phyloP scores from a whole-genome alignment of 345 rosid species.

The Arabis hirsuta region DNA sequence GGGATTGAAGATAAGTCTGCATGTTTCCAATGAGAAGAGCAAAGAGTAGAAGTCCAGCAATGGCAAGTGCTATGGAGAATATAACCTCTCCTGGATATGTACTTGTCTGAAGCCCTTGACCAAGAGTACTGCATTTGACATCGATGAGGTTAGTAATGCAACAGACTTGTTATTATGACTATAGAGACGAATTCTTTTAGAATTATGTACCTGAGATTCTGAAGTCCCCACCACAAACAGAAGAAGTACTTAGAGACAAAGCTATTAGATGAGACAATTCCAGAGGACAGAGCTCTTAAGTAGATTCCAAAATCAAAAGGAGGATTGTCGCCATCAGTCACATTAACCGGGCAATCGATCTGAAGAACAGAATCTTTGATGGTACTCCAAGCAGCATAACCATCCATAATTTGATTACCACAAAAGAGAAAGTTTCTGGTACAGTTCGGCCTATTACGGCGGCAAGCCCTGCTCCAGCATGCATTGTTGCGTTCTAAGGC shows the following conservation, averaged over 20 bases:
- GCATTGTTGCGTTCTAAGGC: slow-evolving; percentile 81
- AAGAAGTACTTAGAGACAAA: slow-evolving; percentile 80
- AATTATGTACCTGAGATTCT: slow-evolving; percentile 75
- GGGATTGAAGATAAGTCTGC: slow-evolving; percentile 99
- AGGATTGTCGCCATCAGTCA: slow-evolving; percentile 45
- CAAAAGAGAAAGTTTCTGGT: slow-evolving; percentile 64
- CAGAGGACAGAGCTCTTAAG: slow-evolving; percentile 67
- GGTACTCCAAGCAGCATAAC: slow-evolving; percentile 57
- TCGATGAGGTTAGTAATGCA: slow-evolving; percentile 9
- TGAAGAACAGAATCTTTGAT: slow-evolving; percentile 44
- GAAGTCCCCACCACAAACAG: slow-evolving; percentile 99
- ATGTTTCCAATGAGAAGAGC: slow-evolving; percentile 97
- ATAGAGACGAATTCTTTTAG: neutral
- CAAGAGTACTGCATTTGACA: slow-evolving; percentile 74
- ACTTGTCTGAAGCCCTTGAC: slow-evolving; percentile 95
- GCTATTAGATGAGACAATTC: slow-evolving; percentile 70
- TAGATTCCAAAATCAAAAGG: slow-evolving; percentile 84
- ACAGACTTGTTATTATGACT: neutral
- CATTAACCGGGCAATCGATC: slow-evolving; percentile 45
- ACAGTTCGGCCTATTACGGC: slow-evolving; percentile 39
- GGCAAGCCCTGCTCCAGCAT: slow-evolving; percentile 75
- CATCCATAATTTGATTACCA: slow-evolving; percentile 57
- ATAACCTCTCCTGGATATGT: slow-evolving; percentile 83
- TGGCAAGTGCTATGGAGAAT: slow-evolving; percentile 84
- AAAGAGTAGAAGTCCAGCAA: slow-evolving; percentile 89